Percentiles rank a stretch among this genome's conserved stretches.
Evolutionary conservation across 768 basidiomycete species (phyloP).

Genomic region (Ephemerocybe angulata): DNA sequence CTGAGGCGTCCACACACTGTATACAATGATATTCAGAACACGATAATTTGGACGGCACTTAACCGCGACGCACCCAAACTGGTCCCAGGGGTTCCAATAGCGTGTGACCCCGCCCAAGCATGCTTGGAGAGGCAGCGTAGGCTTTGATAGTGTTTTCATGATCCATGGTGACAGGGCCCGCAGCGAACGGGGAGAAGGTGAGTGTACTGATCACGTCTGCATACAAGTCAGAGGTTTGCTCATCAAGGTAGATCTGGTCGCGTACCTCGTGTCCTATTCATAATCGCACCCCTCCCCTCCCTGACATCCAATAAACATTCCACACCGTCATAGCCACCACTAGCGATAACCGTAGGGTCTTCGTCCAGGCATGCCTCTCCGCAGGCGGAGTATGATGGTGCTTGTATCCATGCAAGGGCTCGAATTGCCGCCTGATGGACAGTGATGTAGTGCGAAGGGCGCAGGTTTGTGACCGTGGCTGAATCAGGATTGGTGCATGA

Average conservation of each 20-base stretch:
- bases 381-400: constrained; percentile 50
- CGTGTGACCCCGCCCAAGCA: constrained; percentile 70
- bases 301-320: constrained; percentile 75
- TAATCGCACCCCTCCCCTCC: constrained; percentile 59
- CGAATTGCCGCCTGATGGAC: constrained; percentile 81
- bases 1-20: constrained; percentile 71
- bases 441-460: constrained; percentile 70
- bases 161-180: constrained; percentile 74
- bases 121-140: constrained; percentile 66
- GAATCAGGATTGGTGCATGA: constrained; percentile 21
- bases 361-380: constrained; percentile 44
- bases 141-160: constrained; percentile 79
- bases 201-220: constrained; percentile 70
- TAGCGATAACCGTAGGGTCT: constrained; percentile 71
- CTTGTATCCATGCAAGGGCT: constrained; percentile 68
- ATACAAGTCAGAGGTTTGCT: neutral
- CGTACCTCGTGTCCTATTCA: constrained; percentile 76
- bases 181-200: constrained; percentile 62
- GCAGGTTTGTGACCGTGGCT: constrained; percentile 35
- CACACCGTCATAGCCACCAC: constrained; percentile 79
- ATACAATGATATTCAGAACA: neutral
- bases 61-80: constrained; percentile 63
- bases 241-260: neutral
- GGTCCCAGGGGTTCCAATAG: constrained; percentile 75
- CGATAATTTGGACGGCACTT: neutral